These are phyloP conservation scores for Fusarium cicatricum DNA, from an alignment of 2,329 filamentous ascomycete species.

Conservation along the genomic window DNA sequence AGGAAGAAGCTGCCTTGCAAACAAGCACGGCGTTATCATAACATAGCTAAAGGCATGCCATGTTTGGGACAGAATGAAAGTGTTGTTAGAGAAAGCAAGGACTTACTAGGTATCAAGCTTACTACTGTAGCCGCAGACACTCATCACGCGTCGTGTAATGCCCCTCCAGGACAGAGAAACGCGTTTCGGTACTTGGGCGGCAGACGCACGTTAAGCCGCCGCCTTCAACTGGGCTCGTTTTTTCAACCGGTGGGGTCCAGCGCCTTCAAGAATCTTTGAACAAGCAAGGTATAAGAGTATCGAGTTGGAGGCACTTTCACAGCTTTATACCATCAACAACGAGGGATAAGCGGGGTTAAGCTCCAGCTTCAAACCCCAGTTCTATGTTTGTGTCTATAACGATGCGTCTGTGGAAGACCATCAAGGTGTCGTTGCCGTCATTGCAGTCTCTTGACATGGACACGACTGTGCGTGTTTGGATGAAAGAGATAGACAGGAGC, in stretches of 20 bases:
- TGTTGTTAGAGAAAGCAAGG: conserved; percentile 1
- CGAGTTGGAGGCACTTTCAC: not conserved
- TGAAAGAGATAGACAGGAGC: not conserved
- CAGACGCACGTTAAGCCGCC: not conserved
- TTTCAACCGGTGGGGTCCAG: no score
- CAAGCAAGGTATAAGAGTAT: not conserved
- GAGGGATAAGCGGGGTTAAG: conserved; percentile 13
- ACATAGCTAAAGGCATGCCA: no score
- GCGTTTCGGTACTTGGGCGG: not conserved
- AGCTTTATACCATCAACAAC: conserved; percentile 14
- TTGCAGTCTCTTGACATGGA: no score
- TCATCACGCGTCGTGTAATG: not conserved
- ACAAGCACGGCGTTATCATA: no score
- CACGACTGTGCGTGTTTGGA: not conserved
- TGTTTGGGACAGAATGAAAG: not conserved
- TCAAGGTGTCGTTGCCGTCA: conserved; percentile 18
- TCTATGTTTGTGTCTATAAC: not conserved
- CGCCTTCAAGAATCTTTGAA: not conserved
- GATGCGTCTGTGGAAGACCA: conserved; percentile 8
- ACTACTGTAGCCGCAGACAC: not conserved
- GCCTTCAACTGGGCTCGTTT: no score
- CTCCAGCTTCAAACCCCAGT: not conserved
- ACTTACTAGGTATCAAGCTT: conserved; percentile 5
- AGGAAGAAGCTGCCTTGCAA: no score
- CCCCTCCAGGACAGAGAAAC: not conserved